These are phyloP conservation scores for Aspergillus ruber DNA, from an alignment of 2,329 filamentous ascomycete species.

Conservation along the genomic window DNA sequence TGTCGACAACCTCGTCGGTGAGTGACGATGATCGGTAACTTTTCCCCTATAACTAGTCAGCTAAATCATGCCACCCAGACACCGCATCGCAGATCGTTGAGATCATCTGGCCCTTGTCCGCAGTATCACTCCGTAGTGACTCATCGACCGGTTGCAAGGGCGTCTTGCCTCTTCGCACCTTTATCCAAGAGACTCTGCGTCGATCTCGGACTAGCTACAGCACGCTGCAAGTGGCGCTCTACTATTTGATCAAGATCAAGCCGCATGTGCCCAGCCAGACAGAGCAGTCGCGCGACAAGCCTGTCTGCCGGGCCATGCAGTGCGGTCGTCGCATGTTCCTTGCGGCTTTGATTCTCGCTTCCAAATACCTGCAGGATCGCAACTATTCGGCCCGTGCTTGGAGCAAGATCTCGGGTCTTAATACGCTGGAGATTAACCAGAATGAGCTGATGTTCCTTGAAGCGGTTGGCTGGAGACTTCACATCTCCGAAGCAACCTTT, in stretches of 20 bases:
- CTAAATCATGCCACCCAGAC: constrained; percentile 53
- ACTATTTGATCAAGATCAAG: constrained; percentile 93
- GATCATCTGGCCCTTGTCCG: constrained; percentile 91
- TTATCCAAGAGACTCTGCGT: constrained; percentile 94
- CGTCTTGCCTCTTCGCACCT: constrained; percentile 83
- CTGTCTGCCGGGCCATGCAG: constrained; percentile 72
- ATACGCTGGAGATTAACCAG: constrained; percentile 87
- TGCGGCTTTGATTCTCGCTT: constrained; percentile 86
- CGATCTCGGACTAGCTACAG: constrained; percentile 96
- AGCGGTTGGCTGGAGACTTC: constrained; percentile 88
- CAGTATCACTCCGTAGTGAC: constrained; percentile 68
- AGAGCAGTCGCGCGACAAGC: constrained; percentile 70
- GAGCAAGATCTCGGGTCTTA: constrained; percentile 98
- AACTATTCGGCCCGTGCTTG: constrained; percentile 97
- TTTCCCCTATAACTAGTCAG: constrained; percentile 16
- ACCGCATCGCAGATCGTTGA: constrained; percentile 96
- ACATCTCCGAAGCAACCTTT: constrained; percentile 83
- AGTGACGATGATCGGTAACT: constrained; percentile 41
- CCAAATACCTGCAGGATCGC: constrained; percentile 95
- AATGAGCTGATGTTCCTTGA: constrained; percentile 90
- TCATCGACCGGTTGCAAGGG: constrained; percentile 59
- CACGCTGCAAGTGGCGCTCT: constrained; percentile 90
- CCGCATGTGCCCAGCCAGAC: constrained; percentile 75
- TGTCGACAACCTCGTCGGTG: constrained; percentile 96
- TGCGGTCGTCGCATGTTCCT: constrained; percentile 98